Base-by-base conservation (phyloP, 108 stramenopile species). In the Discostella stelligeroides region DNA sequence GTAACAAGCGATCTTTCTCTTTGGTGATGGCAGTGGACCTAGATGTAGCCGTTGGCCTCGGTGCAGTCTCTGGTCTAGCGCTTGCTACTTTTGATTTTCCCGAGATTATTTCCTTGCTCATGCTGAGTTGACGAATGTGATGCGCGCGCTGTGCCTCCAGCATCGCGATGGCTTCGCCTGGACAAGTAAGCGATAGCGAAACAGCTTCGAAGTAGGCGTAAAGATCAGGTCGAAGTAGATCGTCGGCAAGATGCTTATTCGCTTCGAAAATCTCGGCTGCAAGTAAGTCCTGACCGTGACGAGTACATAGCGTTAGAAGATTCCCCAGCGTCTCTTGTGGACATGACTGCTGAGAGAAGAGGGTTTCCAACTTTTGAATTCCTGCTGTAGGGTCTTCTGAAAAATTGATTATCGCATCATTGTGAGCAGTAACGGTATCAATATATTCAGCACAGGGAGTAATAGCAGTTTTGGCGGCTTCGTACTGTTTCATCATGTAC, bases 281-380 rank as follows among this genome's bases (percentile, higher is more conserved):
- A 11, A 95, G 61, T 67, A 89, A 86, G 54, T 88, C 85, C 57
- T 87, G 78, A 23, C 85, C 82, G 56, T 92, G 83, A 43, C 87
- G 84, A 56, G 83, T 79, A 60, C 88, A 86, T 51, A 96, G 68
- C 4, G 91, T 79, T 37, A 96, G 68, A 24, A 96, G 72, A 57
- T 96, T 96, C 10, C 88, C 87, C 40, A 95, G 86, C 17, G 92
- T 91, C 67, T 95, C 94, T 4, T 88, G 87, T 6, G 95, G 94
- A 67, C 78, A 93, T 24, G 95, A 88, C 1, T 86, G 84, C 58
- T 85, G 82, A 7, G 68, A 39, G n/a, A 96, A 56, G 15, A 96
- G 80, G 45, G 63, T 85, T 42, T 84, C 85, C 2, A 97, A 72
- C 66, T 94, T 94, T 50, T 89, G 56, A 49, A 93, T 93, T 40